Evolutionary conservation across 2,329 filamentous ascomycete species (phyloP), one percentile per base, ranked within the genome.

Genomic region (Alternaria brassicicola): DNA sequence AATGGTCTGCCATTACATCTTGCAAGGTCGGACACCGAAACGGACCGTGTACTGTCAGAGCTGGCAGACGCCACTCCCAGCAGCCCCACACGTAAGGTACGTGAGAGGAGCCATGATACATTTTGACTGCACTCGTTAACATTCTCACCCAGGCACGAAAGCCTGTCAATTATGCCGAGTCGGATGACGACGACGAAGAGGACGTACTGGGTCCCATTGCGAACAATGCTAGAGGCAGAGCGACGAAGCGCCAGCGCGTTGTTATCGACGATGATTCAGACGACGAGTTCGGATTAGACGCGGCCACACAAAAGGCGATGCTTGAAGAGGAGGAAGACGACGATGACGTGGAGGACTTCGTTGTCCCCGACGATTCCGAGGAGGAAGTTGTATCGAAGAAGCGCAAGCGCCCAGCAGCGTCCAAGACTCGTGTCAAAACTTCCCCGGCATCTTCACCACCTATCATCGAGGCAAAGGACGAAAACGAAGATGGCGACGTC

Each of bases 331-430:
- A 87, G 41, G 84, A 87, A 42, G 84, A 87, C n/a, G 91, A 95
- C 52, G 84, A 87, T 19, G 91, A 95, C 51, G 87, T 96, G 80
- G 92, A 89, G 61, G 91, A 97, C 74, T 98, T 98, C 70, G 83
- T 98, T 23, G 93, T 90, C 4, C 88, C 90, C 0, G 93, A 97
- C 69, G 92, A 96, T 39, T 94, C 92, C 0, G 93, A 96, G 46
- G 90, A 88, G 72, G 83, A 61, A 64, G 81, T 68, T 74, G 76
- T 83, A 23, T 81, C 89, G 0, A 90, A 87, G 73, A 97, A 96
- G 78, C 81, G 89, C 55, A 85, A 84, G 69, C 84, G 89, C n/a
- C 86, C 70, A 60, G 82, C 13, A 72, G 78, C 87, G 1, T 84
- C 89, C 47, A 94, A 94, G 84, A 86, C 68, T 80, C 86, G 7